These are phyloP conservation scores for Schizosaccharomyces octosporus DNA, from an alignment of 805 yeast genomes.

Conservation along the genomic window DNA sequence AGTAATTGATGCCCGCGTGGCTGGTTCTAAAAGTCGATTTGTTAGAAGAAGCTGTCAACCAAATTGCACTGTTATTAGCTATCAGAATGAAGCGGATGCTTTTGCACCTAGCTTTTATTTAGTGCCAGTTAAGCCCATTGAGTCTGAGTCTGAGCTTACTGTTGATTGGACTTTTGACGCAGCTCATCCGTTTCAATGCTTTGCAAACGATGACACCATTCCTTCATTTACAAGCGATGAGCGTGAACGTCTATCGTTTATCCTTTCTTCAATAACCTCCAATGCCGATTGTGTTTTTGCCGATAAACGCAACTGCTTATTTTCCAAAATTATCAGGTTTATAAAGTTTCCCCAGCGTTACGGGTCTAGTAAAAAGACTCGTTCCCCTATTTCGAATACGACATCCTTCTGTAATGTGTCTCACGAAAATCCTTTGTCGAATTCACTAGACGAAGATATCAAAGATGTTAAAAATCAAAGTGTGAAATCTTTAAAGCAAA, in stretches of 20 bases:
- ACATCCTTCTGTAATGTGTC: too few species aligned
- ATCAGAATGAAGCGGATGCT: slow-evolving; percentile 11
- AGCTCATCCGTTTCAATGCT: slow-evolving; percentile 27
- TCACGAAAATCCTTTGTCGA: too few species aligned
- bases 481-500: too few species aligned
- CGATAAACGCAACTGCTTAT: background rate
- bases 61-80: slow-evolving; percentile 38
- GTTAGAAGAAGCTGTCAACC: slow-evolving; percentile 54
- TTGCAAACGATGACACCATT: background rate
- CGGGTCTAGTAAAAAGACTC: background rate
- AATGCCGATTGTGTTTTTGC: background rate
- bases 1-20: slow-evolving; percentile 54
- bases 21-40: slow-evolving; percentile 55
- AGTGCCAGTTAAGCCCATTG: slow-evolving; percentile 26
- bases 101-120: slow-evolving; percentile 27
- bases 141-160: slow-evolving; percentile 45
- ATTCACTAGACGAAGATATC: too few species aligned
- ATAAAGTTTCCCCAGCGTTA: background rate
- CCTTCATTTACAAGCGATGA: background rate
- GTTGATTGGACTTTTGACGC: slow-evolving; percentile 78
- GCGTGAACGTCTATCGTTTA: background rate
- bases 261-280: background rate
- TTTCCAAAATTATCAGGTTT: background rate
- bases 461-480: too few species aligned
- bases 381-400: too few species aligned